phyloP scores from a whole-genome alignment of 352 stramenopile species.

The Pythium aristosporum region DNA sequence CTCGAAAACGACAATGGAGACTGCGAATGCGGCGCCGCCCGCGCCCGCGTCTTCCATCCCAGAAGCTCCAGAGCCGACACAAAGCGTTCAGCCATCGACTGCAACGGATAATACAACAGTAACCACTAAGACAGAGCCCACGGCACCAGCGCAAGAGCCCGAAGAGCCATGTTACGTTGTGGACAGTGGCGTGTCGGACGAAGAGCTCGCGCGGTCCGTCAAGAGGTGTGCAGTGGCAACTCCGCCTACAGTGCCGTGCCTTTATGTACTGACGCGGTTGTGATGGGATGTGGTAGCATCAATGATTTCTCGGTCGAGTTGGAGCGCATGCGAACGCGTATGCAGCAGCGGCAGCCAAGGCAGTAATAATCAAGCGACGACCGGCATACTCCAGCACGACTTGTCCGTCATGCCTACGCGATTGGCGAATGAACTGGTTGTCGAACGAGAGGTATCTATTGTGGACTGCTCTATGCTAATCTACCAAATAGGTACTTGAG shows the following conservation, averaged over 20 bases:
- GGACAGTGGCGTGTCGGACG: constrained; percentile 19
- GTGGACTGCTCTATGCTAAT: neutral
- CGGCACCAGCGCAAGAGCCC: neutral
- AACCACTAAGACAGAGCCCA: constrained; percentile 8
- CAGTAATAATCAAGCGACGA: neutral
- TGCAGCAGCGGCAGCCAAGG: constrained; percentile 21
- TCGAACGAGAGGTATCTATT: neutral
- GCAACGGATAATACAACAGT: neutral
- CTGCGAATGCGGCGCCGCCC: neutral
- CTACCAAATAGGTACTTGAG: neutral
- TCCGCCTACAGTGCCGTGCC: neutral
- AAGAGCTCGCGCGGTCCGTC: constrained; percentile 28
- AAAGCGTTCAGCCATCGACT: neutral
- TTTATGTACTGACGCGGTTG: neutral
- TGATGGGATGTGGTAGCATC: constrained; percentile 21
- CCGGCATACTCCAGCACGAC: neutral
- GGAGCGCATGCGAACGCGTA: constrained; percentile 32
- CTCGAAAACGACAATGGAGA: neutral
- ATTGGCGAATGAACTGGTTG: neutral
- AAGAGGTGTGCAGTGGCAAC: constrained; percentile 23
- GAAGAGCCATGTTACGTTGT: constrained; percentile 8
- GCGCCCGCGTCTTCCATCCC: neutral
- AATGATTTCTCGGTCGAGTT: constrained; percentile 37
- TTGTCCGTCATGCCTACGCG: no score
- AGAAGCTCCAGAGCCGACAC: neutral